These are phyloP conservation scores for Eimeria brunetti DNA, from an alignment of 169 alveolate genomes.

Conservation along the genomic window DNA sequence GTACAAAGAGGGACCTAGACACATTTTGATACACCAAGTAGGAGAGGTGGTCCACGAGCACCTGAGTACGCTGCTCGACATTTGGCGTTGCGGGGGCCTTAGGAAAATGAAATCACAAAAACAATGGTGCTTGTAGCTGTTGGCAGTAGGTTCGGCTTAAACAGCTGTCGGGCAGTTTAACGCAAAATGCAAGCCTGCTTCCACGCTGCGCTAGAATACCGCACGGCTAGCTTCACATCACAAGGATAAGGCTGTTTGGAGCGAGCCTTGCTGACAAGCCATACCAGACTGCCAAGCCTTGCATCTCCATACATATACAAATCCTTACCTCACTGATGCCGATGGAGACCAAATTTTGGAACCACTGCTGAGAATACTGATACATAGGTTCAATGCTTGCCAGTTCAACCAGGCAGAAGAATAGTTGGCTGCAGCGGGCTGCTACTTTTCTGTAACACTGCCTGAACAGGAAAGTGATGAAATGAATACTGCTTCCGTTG, in stretches of 20 bases:
- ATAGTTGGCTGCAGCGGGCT: slow-evolving; percentile 95
- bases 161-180: not conserved
- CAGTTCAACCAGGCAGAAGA: slow-evolving; percentile 95
- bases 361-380: slow-evolving; percentile 97
- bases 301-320: not conserved
- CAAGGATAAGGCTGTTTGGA: not conserved
- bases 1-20: slow-evolving; percentile 91
- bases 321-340: slow-evolving; percentile 88
- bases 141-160: not conserved
- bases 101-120: slow-evolving; percentile 93
- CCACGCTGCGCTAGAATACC: no score
- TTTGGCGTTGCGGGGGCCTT: slow-evolving; percentile 94
- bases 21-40: slow-evolving; percentile 89
- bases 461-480: slow-evolving; percentile 80
- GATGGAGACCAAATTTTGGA: slow-evolving; percentile 92
- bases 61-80: slow-evolving; percentile 91
- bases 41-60: slow-evolving; percentile 65
- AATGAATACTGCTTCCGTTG: not conserved
- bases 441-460: slow-evolving; percentile 96
- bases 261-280: not conserved
- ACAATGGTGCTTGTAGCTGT: slow-evolving; percentile 83
- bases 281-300: not conserved
- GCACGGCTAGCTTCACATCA: not conserved
- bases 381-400: slow-evolving; percentile 97
- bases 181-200: not conserved